Conservation (phyloP, 2,329 filamentous ascomycete species). For the Lizonia empirigonia region DNA sequence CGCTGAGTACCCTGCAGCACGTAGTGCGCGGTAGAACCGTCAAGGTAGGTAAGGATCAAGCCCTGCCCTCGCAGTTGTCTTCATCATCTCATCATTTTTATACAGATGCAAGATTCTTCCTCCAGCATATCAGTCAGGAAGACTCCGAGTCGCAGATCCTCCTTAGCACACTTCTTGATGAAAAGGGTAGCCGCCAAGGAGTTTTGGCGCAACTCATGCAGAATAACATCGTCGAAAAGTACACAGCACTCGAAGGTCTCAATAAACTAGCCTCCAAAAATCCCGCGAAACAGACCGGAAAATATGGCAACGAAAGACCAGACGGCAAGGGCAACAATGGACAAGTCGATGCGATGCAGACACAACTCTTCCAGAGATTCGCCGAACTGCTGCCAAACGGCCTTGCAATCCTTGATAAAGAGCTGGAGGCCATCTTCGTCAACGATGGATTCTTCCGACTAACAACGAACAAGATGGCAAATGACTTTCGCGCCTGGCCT, state of each 20-base stretch:
- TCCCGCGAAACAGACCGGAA: conserved; percentile 17
- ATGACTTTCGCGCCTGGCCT: conserved; percentile 53
- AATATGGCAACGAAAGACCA: conserved; percentile 12
- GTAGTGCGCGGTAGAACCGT: conserved; percentile 44
- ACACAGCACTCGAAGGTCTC: conserved; percentile 35
- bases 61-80: conserved; percentile 2
- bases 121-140: conserved; percentile 21
- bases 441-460: conserved; percentile 55
- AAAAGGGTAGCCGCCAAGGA: conserved; percentile 37
- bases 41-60: conserved; percentile 46
- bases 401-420: conserved; percentile 53
- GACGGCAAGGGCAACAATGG: neutral
- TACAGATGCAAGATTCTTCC: conserved; percentile 36
- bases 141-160: conserved; percentile 31
- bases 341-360: conserved; percentile 45
- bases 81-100: neutral
- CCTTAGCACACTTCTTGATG: conserved; percentile 42
- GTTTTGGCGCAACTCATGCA: conserved; percentile 42
- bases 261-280: conserved; percentile 25
- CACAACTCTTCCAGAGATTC: conserved; percentile 52
- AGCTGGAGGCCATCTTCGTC: conserved; percentile 54
- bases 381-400: conserved; percentile 55
- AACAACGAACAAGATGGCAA: conserved; percentile 50
- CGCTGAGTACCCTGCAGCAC: conserved; percentile 42
- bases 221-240: conserved; percentile 25